Evolutionary conservation across 208 protist genomes (phyloP), one percentile per base, ranked within the genome.

Genomic region (Balamuthia mandrillaris): DNA sequence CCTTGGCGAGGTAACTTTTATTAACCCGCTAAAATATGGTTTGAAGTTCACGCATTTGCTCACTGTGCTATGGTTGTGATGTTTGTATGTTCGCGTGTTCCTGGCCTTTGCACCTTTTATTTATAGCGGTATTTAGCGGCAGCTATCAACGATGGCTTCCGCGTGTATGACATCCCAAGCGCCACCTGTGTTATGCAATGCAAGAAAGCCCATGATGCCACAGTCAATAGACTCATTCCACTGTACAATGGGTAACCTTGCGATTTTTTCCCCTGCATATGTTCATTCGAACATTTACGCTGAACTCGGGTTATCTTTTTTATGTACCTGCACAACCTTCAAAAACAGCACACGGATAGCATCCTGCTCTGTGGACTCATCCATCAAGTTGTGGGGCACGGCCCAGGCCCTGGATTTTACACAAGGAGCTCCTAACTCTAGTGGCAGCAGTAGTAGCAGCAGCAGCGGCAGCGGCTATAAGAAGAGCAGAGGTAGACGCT

Each of bases 341-440:
- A 9, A 7, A 18, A 14, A 16, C 41, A 82, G 75, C 10, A 68
- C 75, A 5, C 75, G 75, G 51, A 82, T 82, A 21, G 75, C 65
- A 6, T 68, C 75, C 5, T 82, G 75, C 21, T 82, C 75, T 24
- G 75, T 24, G 5, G 75, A 82, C 27, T 82, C 75, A 14, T 68
- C 51, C 0, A 82, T 82, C 35, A 82, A 66, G 41, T 24, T 82
- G 51, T 82, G 75, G 75, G 66, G 66, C 37, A 45, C 66, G 16
- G 27, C 49, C 27, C 24, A 56, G 42, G 56, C 4, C 61, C 56
- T 6, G 41, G 39, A 39, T 7, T 42, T 0, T 12, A 39, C 12
- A 4, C 33, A 29, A 2, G 0, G 4, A 21, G 2, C 47, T 3
- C 66, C 27, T 77, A 24, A 1, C 37, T 29, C 37, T 49, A 41